Evolutionary conservation across 345 rosid genomes (phyloP), one percentile per base, ranked within the genome.

Genomic region (Pugionium dolabratum): DNA sequence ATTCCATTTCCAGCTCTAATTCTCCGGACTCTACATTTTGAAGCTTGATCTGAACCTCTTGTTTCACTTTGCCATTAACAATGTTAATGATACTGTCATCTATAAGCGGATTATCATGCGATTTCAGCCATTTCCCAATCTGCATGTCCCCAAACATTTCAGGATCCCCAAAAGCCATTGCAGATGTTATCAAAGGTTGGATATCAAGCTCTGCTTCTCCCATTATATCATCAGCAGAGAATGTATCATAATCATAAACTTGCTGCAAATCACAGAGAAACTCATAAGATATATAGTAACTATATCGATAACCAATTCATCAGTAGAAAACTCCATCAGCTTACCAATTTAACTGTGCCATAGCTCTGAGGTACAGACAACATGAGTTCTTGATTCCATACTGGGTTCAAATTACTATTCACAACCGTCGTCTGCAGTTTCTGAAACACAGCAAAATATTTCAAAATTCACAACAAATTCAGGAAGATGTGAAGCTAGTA

Each of bases 301-400:
- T 7, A 7, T 8, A 4, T 7, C 9, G 25, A 7, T 49, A 7
- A 48, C n/a, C n/a, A 1, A 32, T 36, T 54, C 43, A 9, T 55
- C 46, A 26, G 7, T 46, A 28, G 3, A 7, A 11, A 27, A 58
- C 5, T 29, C 18, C 6, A 25, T 7, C 4, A 2, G 9, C 75
- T 76, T 75, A 83, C 87, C 81, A 83, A 29, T 66, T 80, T 80
- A 34, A 83, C 75, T 52, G 78, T 73, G 9, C 83, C 81, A 59
- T 61, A 76, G 62, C 79, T 58, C 8, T 75, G 68, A 7, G 85
- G 87, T 55, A 80, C 81, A 5, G 85, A 81, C 25, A 83, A 18
- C 75, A 74, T 74, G 54, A 78, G 83, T 28, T 72, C 75, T 69
- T 83, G 78, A 36, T 83, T 79, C 87, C 87, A 83, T 8, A 79